Base-by-base conservation (phyloP, 176 grass and related monocot genomes). In the Zoysia japonica region DNA sequence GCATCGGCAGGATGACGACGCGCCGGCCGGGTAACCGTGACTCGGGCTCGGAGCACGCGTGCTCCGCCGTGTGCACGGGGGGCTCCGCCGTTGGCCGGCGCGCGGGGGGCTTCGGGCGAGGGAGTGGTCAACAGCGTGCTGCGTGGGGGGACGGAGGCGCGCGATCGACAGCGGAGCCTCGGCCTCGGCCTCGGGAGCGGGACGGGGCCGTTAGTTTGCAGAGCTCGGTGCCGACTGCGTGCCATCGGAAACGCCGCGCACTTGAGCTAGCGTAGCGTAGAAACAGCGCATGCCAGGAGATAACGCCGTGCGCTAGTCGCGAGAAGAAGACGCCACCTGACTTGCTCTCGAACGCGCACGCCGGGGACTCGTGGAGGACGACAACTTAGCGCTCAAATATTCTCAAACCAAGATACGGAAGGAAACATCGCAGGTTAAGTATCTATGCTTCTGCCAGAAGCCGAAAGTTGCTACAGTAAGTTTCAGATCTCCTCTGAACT, bases 111-210 rank as follows among this genome's bases (percentile, higher is more conserved):
- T 74, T 61, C 80, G 75, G 61, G 68, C 3, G 39, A 12, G 57
- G 63, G 7, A n/a, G 55, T 11, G 70, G 87, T 80, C 86, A 84
- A 84, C 81, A 61, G 19, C 19, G 51, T 15, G 51, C 13, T 53
- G 49, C 10, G 67, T 78, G 47, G 47, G 69, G 15, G 47, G 47
- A n/a, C n/a, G n/a, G n/a, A n/a, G n/a, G n/a, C n/a, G n/a, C n/a
- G n/a, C n/a, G n/a, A n/a, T n/a, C 37, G 65, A 56, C 39, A 19
- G 17, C 46, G 10, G 45, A 41, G 47, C 59, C 2, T 35, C 51
- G n/a, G 2, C 37, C 20, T 55, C 48, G 71, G 55, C 6, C 71
- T 73, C 37, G 71, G 71, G 17, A 16, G 13, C 10, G 20, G 57
- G 57, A 37, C 49, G 2, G 10, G 45, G 61, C 62, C 60, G 75